Conservation (phyloP, 2,329 filamentous ascomycete species). For the Beauveria rudraprayagi region DNA sequence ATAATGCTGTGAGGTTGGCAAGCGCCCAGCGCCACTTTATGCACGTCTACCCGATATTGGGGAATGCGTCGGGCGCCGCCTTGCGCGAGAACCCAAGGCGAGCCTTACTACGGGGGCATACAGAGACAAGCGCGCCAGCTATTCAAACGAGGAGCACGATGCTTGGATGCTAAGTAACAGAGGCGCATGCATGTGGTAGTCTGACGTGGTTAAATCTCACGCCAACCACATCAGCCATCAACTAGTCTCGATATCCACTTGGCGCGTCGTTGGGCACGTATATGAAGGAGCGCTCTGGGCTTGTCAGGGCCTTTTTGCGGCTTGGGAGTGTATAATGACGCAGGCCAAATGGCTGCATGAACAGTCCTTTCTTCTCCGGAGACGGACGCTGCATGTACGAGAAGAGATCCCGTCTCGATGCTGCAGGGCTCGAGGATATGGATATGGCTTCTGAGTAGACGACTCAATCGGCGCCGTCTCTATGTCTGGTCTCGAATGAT, state of each 20-base stretch:
- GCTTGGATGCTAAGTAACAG: neutral
- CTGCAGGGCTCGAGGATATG: neutral
- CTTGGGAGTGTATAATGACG: neutral
- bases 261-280: conserved; percentile 4
- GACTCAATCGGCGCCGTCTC: neutral
- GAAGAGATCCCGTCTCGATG: neutral
- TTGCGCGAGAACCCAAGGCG: conserved; percentile 4
- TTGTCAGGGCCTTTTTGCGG: neutral
- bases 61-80: neutral
- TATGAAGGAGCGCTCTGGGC: neutral
- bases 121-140: neutral
- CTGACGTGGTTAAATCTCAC: conserved; percentile 9
- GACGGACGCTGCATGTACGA: neutral
- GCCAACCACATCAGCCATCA: conserved; percentile 3
- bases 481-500: neutral
- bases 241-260: neutral
- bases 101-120: neutral
- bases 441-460: neutral
- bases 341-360: neutral
- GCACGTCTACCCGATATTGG: conserved; percentile 6
- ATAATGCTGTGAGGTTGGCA: neutral
- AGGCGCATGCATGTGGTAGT: neutral
- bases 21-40: conserved; percentile 4
- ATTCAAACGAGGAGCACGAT: neutral
- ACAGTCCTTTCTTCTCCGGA: neutral